Evolutionary conservation across 1,284 basidiomycete species (phyloP), one percentile per base, ranked within the genome.

Genomic region (Ganoderma lucidum): DNA sequence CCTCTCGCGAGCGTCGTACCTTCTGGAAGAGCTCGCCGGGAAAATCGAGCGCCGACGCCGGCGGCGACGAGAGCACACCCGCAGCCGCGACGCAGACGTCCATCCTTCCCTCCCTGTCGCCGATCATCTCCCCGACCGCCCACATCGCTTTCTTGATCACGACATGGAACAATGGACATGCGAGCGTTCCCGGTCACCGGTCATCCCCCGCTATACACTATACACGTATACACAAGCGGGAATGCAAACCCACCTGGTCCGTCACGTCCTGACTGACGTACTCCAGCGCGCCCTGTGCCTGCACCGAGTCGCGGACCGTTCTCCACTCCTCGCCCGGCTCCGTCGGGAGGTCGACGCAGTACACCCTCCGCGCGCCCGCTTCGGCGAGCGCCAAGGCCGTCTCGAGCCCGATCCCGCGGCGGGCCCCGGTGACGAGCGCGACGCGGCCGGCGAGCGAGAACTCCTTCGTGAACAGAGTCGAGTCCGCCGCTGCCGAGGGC

Each of bases 351-450:
- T 96, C 95, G 41, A 95, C 80, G 74, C 91, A 94, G 78, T 93
- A 93, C 0, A 96, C 88, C 2, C 81, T 88, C 10, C 90, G 85
- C 5, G 93, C 92, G 59, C 93, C 94, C 3, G 90, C 89, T 81
- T 96, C 94, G 39, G 89, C 87, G 35, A 94, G 82, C 2, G 90
- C 88, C 83, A 56, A 17, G 5, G 53, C 93, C 87, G 93, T 91
- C 80, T 94, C 93, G 42, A 96, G 86, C 3, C 95, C 94, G 9
- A 96, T 85, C 2, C 94, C 94, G 62, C 94, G 86, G 74, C 93
- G 93, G 2, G 85, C 94, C 8, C 93, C 93, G 0, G 93, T 92
- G 48, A 95, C 88, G 67, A 96, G 83, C 41, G 87, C 91, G 9
- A 93, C 92, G n/a, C 92, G 89, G 73, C 90, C 90, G 19, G 82